phyloP scores from a whole-genome alignment of 805 yeast genomes.

The Wickerhamiella musiphila region DNA sequence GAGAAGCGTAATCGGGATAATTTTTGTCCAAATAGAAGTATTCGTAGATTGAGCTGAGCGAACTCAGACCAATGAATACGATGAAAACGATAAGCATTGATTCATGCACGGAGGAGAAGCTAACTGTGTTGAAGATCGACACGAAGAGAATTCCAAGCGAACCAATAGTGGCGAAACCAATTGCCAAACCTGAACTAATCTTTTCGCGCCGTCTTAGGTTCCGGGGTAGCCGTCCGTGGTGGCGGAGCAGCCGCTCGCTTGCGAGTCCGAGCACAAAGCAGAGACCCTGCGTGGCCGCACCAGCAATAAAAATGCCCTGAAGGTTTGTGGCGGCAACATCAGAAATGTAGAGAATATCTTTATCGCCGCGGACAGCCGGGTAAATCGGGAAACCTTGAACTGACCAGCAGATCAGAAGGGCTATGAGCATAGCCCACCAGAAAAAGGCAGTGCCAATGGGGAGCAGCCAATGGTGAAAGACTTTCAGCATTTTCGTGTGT shows the following conservation, averaged over 20 bases:
- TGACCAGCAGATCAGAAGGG: constrained; percentile 64
- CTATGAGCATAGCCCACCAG: constrained; percentile 87
- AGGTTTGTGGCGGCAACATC: constrained; percentile 78
- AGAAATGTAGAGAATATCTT: constrained; percentile 48
- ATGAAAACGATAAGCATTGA: constrained; percentile 62
- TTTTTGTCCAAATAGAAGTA: constrained; percentile 31
- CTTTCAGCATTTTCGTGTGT: constrained; percentile 10
- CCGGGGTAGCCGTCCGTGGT: constrained; percentile 37
- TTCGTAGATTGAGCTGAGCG: constrained; percentile 28
- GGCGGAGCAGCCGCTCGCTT: constrained; percentile 46
- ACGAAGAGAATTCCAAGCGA: constrained; percentile 61
- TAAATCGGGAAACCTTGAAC: constrained; percentile 64
- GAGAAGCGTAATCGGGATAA: constrained; percentile 19
- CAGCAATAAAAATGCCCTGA: constrained; percentile 67
- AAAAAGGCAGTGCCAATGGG: constrained; percentile 51
- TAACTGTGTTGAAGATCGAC: constrained; percentile 50
- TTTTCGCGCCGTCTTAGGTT: constrained; percentile 30
- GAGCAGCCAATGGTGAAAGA: constrained; percentile 26
- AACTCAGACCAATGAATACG: constrained; percentile 40
- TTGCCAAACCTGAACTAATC: constrained; percentile 26
- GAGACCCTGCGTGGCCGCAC: constrained; percentile 62
- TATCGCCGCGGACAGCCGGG: constrained; percentile 29
- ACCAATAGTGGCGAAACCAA: constrained; percentile 36
- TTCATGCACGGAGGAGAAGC: constrained; percentile 34
- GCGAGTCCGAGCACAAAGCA: constrained; percentile 47